Conservation (phyloP, 2,329 filamentous ascomycete species). For the Colletotrichum sp. region DNA sequence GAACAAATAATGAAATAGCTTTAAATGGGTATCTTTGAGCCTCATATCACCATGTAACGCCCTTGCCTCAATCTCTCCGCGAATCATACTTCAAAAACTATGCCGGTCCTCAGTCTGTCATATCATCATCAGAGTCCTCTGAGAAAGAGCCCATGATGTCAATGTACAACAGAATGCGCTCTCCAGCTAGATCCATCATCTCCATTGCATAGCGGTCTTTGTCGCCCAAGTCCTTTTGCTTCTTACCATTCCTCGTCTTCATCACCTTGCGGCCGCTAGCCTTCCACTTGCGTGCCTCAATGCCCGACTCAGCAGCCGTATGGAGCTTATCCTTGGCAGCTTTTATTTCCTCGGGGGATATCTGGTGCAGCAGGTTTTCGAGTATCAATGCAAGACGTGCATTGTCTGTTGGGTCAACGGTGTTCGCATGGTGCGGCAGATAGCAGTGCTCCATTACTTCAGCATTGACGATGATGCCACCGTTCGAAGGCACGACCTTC, state of each 20-base stretch:
- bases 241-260: not conserved
- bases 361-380: conserved; percentile 66
- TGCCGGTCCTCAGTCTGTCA: not conserved
- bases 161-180: conserved; percentile 39
- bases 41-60: not conserved
- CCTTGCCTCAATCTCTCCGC: not conserved
- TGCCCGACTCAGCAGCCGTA: conserved; percentile 48
- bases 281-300: conserved; percentile 54
- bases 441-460: conserved; percentile 63
- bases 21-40: conserved; percentile 1
- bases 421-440: conserved; percentile 69
- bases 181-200: conserved; percentile 48
- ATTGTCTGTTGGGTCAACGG: conserved; percentile 67
- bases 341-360: conserved; percentile 42
- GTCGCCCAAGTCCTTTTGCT: conserved; percentile 30
- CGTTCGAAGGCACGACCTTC: conserved; percentile 39
- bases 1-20: not conserved
- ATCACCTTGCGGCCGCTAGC: conserved; percentile 40
- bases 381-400: conserved; percentile 73
- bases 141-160: conserved; percentile 2
- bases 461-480: conserved; percentile 45
- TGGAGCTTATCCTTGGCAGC: conserved; percentile 40
- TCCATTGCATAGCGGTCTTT: conserved; percentile 47
- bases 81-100: not conserved
- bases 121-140: not conserved